Evolutionary conservation across 805 yeast genomes (phyloP).

Genomic region (Metschnikowia henanensis): DNA sequence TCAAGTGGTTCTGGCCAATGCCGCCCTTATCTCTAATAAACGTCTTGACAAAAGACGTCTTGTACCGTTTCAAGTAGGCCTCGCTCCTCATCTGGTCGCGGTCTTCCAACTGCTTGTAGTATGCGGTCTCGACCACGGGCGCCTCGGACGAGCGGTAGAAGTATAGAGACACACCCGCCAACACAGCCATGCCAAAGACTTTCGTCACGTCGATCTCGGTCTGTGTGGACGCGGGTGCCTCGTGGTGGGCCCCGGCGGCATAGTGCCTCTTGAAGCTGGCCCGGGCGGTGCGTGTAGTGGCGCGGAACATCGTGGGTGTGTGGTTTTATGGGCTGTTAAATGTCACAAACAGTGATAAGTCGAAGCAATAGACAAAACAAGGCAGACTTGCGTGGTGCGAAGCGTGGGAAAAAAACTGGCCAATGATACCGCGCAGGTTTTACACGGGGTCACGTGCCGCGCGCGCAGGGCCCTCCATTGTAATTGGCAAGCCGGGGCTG

Average conservation of each 20-base stretch:
- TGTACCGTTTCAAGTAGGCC: conserved; percentile 38
- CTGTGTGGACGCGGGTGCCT: conserved; percentile 19
- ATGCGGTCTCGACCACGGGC: conserved; percentile 38
- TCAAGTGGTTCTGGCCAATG: conserved; percentile 42
- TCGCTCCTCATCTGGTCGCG: conserved; percentile 37
- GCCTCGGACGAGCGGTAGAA: conserved; percentile 22
- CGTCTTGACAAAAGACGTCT: conserved; percentile 41
- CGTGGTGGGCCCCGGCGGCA: conserved; percentile 16
- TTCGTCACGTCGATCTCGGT: conserved; percentile 40
- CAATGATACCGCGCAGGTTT: conserved; percentile 12
- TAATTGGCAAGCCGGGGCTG: conserved; percentile 1
- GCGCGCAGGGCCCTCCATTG: conserved; percentile 1
- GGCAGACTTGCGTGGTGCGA: not conserved
- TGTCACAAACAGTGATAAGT: not conserved
- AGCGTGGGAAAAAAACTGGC: conserved; percentile 4
- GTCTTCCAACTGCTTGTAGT: conserved; percentile 33
- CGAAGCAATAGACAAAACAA: not conserved
- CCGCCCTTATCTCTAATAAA: conserved; percentile 47
- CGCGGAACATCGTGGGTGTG: conserved; percentile 17
- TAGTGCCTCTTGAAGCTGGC: conserved; percentile 16
- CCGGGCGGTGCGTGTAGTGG: conserved; percentile 18
- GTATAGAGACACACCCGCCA: conserved; percentile 35
- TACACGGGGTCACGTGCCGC: conserved; percentile 7
- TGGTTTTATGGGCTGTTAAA: not conserved
- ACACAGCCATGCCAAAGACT: conserved; percentile 41